These are phyloP conservation scores for Diaporthe helianthi DNA, from an alignment of 2,329 filamentous ascomycete species.

Conservation along the genomic window DNA sequence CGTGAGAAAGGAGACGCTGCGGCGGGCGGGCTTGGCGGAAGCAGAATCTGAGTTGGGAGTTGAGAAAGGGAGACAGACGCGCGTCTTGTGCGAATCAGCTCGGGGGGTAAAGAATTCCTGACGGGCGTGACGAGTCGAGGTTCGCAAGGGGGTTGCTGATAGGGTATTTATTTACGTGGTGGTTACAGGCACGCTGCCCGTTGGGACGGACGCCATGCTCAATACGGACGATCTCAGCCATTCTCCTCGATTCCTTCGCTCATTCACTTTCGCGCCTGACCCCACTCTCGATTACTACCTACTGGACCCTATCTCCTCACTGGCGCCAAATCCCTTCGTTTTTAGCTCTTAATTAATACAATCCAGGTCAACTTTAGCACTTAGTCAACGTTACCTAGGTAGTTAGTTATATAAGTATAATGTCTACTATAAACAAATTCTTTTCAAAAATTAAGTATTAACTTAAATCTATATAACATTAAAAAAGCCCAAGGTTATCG, in stretches of 20 bases:
- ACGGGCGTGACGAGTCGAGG: neutral
- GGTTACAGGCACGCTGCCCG: neutral
- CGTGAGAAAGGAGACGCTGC: neutral
- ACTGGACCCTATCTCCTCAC: neutral
- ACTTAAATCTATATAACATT: too few species aligned
- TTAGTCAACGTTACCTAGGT: too few species aligned
- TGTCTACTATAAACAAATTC: too few species aligned
- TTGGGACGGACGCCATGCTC: conserved; percentile 9
- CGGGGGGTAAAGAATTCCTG: neutral
- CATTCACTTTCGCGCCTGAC: neutral
- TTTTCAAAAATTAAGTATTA: too few species aligned
- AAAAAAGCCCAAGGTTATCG: too few species aligned
- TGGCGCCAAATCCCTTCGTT: neutral
- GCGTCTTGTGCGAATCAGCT: neutral
- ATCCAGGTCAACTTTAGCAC: too few species aligned
- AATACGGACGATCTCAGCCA: neutral
- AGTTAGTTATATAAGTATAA: too few species aligned
- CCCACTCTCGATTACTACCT: neutral
- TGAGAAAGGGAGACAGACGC: neutral
- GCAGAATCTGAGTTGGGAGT: neutral
- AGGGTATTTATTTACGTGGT: conserved; percentile 14
- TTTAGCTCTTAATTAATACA: neutral
- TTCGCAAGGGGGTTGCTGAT: neutral
- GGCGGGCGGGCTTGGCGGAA: neutral
- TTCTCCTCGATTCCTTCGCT: conserved; percentile 10